These are phyloP conservation scores for Teunomyces funiuensis DNA, from an alignment of 805 yeast genomes.

Conservation along the genomic window DNA sequence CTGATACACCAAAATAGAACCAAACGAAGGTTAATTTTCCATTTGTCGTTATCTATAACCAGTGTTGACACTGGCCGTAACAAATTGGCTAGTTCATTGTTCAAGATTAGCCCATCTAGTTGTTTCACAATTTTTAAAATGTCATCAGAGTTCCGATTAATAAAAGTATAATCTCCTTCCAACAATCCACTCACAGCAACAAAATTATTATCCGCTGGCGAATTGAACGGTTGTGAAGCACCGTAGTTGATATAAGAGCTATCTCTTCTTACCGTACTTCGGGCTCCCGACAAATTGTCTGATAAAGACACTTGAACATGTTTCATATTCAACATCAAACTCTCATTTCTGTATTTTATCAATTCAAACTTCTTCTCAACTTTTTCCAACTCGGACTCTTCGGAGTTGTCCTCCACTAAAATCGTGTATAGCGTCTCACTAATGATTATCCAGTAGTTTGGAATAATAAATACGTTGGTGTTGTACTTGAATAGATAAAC, in stretches of 20 bases:
- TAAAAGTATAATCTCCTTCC: slow-evolving; percentile 16
- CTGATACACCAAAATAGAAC: slow-evolving; percentile 43
- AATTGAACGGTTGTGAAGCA: slow-evolving; percentile 1
- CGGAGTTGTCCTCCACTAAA: slow-evolving; percentile 18
- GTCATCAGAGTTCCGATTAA: slow-evolving; percentile 28
- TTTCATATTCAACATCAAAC: slow-evolving; percentile 55
- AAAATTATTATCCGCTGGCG: slow-evolving; percentile 3
- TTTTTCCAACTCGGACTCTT: slow-evolving; percentile 26
- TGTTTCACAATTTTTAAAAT: slow-evolving; percentile 31
- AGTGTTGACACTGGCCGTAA: slow-evolving; percentile 20
- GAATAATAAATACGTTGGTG: slow-evolving; percentile 62
- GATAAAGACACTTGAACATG: background rate
- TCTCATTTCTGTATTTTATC: slow-evolving; percentile 68
- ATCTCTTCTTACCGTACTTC: slow-evolving; percentile 4
- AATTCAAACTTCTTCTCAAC: slow-evolving; percentile 53
- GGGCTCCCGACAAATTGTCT: background rate
- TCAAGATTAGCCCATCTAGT: slow-evolving; percentile 34
- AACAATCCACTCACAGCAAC: background rate
- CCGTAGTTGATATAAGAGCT: slow-evolving; percentile 2
- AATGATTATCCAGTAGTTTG: slow-evolving; percentile 59
- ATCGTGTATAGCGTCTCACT: slow-evolving; percentile 48
- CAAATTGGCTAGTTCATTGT: slow-evolving; percentile 28
- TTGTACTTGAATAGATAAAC: slow-evolving; percentile 47
- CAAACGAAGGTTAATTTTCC: slow-evolving; percentile 37
- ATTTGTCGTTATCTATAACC: slow-evolving; percentile 9